Evolutionary conservation across 2,329 filamentous ascomycete genomes (phyloP).

Genomic region (Aspergillus nomiae): DNA sequence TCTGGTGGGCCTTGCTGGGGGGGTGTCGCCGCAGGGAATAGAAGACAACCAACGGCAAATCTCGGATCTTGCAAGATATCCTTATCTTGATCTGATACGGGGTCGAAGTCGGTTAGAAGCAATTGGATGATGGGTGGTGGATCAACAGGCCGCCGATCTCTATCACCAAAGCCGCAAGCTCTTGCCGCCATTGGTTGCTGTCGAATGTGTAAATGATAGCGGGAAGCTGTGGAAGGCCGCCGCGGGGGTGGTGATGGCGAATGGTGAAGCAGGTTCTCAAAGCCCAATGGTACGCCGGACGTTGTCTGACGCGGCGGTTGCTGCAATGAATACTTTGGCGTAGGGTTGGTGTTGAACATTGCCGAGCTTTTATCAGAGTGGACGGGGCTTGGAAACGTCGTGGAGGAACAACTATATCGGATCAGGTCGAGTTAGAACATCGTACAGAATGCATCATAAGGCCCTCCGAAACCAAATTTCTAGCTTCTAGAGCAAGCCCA

Average conservation of each 20-base stretch:
- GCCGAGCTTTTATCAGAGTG: constrained; percentile 30
- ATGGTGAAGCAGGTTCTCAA: constrained; percentile 41
- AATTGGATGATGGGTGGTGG: constrained; percentile 52
- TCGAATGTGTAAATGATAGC: constrained; percentile 46
- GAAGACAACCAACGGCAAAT: constrained; percentile 47
- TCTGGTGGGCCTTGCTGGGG: constrained; percentile 5
- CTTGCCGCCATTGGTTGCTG: constrained; percentile 50
- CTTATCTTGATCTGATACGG: constrained; percentile 38
- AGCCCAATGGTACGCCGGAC: constrained; percentile 38
- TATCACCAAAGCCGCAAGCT: constrained; percentile 50
- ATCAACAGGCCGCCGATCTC: constrained; percentile 50
- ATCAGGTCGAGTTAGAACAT: constrained; percentile 20
- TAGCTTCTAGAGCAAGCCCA: neutral
- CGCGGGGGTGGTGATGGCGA: constrained; percentile 23
- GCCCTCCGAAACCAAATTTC: neutral
- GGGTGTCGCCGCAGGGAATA: constrained; percentile 37
- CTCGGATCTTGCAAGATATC: constrained; percentile 42
- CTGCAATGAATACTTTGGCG: constrained; percentile 18
- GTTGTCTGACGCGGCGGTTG: constrained; percentile 18
- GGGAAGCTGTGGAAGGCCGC: constrained; percentile 26
- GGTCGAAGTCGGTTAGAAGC: constrained; percentile 47
- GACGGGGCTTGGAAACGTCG: constrained; percentile 31
- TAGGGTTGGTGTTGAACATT: constrained; percentile 11
- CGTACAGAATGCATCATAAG: neutral
- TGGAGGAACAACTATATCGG: constrained; percentile 32